Evolutionary conservation across 2,329 filamentous ascomycete species (phyloP), one percentile per base, ranked within the genome.

Genomic region (Verticillium longisporum): DNA sequence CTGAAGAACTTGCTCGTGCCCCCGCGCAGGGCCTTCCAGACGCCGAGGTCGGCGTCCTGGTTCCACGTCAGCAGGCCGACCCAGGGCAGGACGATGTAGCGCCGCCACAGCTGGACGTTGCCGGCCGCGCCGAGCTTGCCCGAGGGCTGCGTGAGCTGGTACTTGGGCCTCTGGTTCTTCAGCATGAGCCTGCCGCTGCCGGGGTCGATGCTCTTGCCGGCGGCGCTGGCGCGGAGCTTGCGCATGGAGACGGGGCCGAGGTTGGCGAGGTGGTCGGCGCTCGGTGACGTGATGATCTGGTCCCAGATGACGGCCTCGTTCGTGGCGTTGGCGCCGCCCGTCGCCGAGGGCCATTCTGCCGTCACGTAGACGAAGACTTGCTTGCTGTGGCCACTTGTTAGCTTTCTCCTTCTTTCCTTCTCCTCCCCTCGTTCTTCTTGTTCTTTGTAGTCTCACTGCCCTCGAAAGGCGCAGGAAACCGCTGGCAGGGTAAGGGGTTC

Each of bases 1-100:
- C 72, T 74, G 70, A 93, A 92, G 33, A 71, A 71, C 66, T 85
- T 80, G 70, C 86, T 91, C 66, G 82, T 71, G n/a, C 88, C 89
- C 5, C 84, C 86, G 67, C 80, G 78, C 63, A 92, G 69, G 60
- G 78, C 80, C 76, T 86, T 82, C 90, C 90, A 93, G 57, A 77
- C 73, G 10, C 84, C 84, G 61, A 84, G 74, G 65, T 84, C 79
- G 53, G 71, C 67, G 64, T 80, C 74, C 64, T 86, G 80, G 70
- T 89, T 88, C 95, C 95, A 99, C 53, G 89, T 89, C 73, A 98
- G 76, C 59, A 89, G 77, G 14, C 95, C 95, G 11, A 99, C 92
- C 91, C 94, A 98, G 36, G 95, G 95, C 80, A 99, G 95, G 63
- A 98, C 90, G 77, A 98, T 98, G 86, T 96, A 99, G 71, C 95